Evolutionary conservation across 139 green algal genomes (phyloP).

Genomic region (Dunaliella primolecta): DNA sequence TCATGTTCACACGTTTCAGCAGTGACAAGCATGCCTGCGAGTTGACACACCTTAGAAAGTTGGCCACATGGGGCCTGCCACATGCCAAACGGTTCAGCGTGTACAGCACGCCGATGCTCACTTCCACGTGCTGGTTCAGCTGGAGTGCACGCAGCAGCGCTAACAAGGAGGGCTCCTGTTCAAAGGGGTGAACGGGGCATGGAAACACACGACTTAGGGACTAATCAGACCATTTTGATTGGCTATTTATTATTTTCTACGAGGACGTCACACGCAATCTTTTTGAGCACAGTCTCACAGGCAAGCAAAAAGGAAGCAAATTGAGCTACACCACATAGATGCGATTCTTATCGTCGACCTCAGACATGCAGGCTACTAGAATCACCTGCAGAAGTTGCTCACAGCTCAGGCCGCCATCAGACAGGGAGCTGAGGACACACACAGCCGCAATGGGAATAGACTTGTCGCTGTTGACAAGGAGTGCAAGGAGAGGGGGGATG

Average conservation of each 20-base stretch:
- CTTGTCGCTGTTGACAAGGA: background rate
- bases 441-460: background rate
- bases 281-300: too few species aligned
- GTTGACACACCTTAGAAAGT: background rate
- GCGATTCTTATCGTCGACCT: too few species aligned
- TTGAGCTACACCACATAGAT: too few species aligned
- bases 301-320: too few species aligned
- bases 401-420: slow-evolving; percentile 20
- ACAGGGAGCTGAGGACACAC: slow-evolving; percentile 25
- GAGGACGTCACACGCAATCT: too few species aligned
- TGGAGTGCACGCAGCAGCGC: slow-evolving; percentile 30
- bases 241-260: too few species aligned
- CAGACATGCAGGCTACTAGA: too few species aligned
- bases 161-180: slow-evolving; percentile 29
- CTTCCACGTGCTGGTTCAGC: slow-evolving; percentile 18
- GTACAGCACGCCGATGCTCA: slow-evolving; percentile 26
- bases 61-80: slow-evolving; percentile 13
- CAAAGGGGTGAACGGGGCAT: too few species aligned
- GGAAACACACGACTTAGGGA: too few species aligned
- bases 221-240: too few species aligned
- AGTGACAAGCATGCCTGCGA: too few species aligned
- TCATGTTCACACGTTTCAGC: too few species aligned
- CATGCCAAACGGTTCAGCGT: slow-evolving; percentile 21
- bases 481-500: background rate
- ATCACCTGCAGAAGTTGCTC: slow-evolving; percentile 25